Base-by-base conservation (phyloP, 2,329 filamentous ascomycete species). In the Arthrobotrys iridis region DNA sequence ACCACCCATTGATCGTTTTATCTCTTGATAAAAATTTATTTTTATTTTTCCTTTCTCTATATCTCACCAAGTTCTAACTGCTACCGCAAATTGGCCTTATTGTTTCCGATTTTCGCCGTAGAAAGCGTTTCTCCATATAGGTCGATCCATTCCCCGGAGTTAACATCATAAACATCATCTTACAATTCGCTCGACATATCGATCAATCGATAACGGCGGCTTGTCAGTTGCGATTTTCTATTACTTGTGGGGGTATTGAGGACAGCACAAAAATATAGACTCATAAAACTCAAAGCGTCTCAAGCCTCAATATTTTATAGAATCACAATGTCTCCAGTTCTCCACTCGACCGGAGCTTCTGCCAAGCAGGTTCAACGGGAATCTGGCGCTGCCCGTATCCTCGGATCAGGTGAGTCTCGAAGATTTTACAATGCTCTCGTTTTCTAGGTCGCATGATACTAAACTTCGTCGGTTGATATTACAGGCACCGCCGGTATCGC, bases 401-500 rank as follows among this genome's bases (percentile, higher is more conserved):
- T 97, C 78, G 95, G 95, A 80, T 97, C 95, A 81, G 95, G 95
- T 97, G 85, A 65, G 83, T 77, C 52, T 26, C 15, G 50, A 20
- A 18, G 50, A 18, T 11, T 15, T 3, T 18, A 33, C 4, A 4
- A 18, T 8, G 10, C 35, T 40, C 35, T 11, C 22, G 22, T 37
- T n/a, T 46, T 26, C 28, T 24, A n/a, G 10, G 28, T 37, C 11
- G 30, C 10, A 37, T 8, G 7, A n/a, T 65, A 15, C 45, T 55
- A 52, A 65, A 65, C 1, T 20, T 20, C 26, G 15, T 52, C 15
- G 26, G 50, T 4, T n/a, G 8, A 24, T 8, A 63, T 58, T 77
- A 37, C 80, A 97, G 93, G 93, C 81, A 92, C 90, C 81, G 93
- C 93, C 81, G 93, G 93, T 85, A 94, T 97, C 83, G 90, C 93